phyloP scores from a whole-genome alignment of 2,329 filamentous ascomycete genomes.

The Aspergillus terreus region DNA sequence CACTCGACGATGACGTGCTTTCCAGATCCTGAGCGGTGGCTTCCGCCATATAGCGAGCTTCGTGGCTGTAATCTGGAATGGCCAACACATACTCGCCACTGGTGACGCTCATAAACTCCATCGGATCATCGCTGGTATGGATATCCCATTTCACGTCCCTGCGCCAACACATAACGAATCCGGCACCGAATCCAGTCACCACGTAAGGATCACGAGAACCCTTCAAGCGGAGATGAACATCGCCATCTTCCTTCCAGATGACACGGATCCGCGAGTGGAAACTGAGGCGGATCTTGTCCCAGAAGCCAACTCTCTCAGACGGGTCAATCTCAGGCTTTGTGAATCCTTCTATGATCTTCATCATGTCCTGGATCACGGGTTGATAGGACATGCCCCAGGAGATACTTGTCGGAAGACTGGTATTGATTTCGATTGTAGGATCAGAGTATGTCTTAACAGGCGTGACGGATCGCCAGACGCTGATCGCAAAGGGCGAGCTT shows the following conservation, averaged over 20 bases:
- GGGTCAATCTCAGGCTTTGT: conserved; percentile 93
- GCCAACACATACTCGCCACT: conserved; percentile 94
- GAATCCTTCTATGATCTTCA: conserved; percentile 98
- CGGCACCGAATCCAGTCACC: conserved; percentile 86
- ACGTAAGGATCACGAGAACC: conserved; percentile 85
- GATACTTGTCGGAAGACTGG: conserved; percentile 82
- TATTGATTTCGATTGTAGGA: conserved; percentile 88
- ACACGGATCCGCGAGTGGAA: conserved; percentile 90
- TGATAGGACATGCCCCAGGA: conserved; percentile 98
- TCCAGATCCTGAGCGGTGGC: conserved; percentile 51
- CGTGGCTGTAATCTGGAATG: conserved; percentile 86
- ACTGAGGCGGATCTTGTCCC: conserved; percentile 94
- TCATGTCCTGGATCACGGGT: conserved; percentile 97
- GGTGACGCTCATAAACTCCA: conserved; percentile 90
- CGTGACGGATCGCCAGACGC: conserved; percentile 85
- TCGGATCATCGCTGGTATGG: conserved; percentile 79
- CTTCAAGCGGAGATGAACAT: conserved; percentile 90
- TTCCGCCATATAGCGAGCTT: conserved; percentile 64
- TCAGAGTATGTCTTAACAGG: conserved; percentile 97
- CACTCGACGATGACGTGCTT: conserved; percentile 60
- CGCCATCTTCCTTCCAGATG: conserved; percentile 91
- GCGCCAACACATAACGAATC: conserved; percentile 98
- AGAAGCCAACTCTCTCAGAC: conserved; percentile 92
- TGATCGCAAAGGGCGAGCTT: conserved; percentile 70
- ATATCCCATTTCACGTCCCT: conserved; percentile 88